Evolutionary conservation across 2,329 filamentous ascomycete species (phyloP).

Genomic region (Alternaria sp.): DNA sequence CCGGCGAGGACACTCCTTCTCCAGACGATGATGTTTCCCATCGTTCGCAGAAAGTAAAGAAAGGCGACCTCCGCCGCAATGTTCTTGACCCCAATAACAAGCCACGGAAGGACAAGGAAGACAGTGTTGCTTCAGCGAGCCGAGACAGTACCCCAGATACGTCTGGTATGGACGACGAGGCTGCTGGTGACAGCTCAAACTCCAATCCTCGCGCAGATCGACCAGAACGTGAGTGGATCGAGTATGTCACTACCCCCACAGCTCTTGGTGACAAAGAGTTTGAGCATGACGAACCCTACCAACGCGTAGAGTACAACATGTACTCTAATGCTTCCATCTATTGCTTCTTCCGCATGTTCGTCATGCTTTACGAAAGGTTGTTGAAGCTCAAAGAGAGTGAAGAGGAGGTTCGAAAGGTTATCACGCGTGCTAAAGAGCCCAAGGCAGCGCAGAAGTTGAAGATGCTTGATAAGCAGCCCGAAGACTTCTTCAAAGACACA

Average conservation of each 20-base stretch:
- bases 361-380: slow-evolving; percentile 87
- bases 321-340: slow-evolving; percentile 92
- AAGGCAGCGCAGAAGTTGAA: slow-evolving; percentile 87
- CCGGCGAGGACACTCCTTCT: slow-evolving; percentile 69
- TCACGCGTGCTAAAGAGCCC: slow-evolving; percentile 73
- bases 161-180: slow-evolving; percentile 81
- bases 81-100: slow-evolving; percentile 83
- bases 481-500: slow-evolving; percentile 76
- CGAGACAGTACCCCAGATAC: slow-evolving; percentile 88
- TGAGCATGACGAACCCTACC: slow-evolving; percentile 80
- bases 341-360: slow-evolving; percentile 93
- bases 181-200: slow-evolving; percentile 67
- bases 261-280: slow-evolving; percentile 70
- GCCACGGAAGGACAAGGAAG: slow-evolving; percentile 77
- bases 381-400: slow-evolving; percentile 83
- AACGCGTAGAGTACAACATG: slow-evolving; percentile 82
- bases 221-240: slow-evolving; percentile 70
- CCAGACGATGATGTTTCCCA: slow-evolving; percentile 77
- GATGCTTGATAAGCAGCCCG: slow-evolving; percentile 78
- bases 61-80: slow-evolving; percentile 76
- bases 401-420: slow-evolving; percentile 74
- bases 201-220: slow-evolving; percentile 67
- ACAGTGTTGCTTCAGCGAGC: slow-evolving; percentile 78
- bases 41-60: slow-evolving; percentile 70
- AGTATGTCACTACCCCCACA: slow-evolving; percentile 63